These are phyloP conservation scores for Lenzites betulinus DNA, from an alignment of 768 basidiomycete species.

Conservation along the genomic window DNA sequence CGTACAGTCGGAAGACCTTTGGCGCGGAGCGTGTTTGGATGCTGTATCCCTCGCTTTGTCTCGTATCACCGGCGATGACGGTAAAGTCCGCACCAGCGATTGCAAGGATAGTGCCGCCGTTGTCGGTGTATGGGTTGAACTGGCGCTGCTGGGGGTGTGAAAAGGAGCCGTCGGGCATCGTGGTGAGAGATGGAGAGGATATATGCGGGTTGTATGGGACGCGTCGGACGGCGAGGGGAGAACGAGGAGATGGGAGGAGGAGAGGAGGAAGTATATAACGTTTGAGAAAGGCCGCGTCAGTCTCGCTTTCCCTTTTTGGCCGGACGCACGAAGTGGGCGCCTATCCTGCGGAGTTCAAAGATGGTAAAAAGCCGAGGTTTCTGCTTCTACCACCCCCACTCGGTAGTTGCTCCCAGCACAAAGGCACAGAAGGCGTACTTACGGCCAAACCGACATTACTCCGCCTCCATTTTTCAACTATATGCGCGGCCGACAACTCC, in stretches of 20 bases:
- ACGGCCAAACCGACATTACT: slow-evolving; percentile 17
- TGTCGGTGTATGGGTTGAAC: slow-evolving; percentile 90
- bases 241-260: slow-evolving; percentile 4
- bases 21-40: slow-evolving; percentile 98
- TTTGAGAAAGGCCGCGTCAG: slow-evolving; percentile 30
- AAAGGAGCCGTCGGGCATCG: slow-evolving; percentile 34
- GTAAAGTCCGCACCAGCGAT: slow-evolving; percentile 93
- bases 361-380: slow-evolving; percentile 30
- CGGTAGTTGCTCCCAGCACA: slow-evolving; percentile 6
- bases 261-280: slow-evolving; percentile 25
- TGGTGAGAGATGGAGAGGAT: neutral
- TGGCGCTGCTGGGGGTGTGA: slow-evolving; percentile 51
- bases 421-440: slow-evolving; percentile 9
- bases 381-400: slow-evolving; percentile 15
- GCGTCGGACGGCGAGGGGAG: slow-evolving; percentile 7
- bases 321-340: slow-evolving; percentile 23
- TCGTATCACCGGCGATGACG: slow-evolving; percentile 95
- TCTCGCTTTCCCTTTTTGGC: slow-evolving; percentile 18
- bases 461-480: slow-evolving; percentile 10
- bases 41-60: slow-evolving; percentile 95
- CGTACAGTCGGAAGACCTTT: slow-evolving; percentile 92
- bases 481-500: slow-evolving; percentile 4
- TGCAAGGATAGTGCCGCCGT: slow-evolving; percentile 95
- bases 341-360: slow-evolving; percentile 27
- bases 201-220: slow-evolving; percentile 3